phyloP scores from a whole-genome alignment of 768 basidiomycete species.

The Erythrobasidium yunnanense region DNA sequence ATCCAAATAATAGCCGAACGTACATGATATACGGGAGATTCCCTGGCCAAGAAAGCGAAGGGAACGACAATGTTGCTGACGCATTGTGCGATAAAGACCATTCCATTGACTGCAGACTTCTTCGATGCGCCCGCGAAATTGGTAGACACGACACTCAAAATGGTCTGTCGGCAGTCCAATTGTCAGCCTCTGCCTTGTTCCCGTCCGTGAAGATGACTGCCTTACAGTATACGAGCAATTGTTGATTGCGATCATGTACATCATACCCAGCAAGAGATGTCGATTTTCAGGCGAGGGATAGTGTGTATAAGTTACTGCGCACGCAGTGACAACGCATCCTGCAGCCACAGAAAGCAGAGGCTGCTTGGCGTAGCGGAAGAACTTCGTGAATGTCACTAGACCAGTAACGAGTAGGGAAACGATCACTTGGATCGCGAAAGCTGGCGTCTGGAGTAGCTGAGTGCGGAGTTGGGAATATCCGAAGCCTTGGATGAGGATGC shows the following conservation, averaged over 20 bases:
- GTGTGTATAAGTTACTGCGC: neutral
- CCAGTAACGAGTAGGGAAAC: neutral
- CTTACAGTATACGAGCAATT: neutral
- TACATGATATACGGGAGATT: neutral
- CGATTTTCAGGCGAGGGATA: neutral
- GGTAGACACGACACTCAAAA: neutral
- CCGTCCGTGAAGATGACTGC: neutral
- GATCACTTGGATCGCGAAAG: neutral
- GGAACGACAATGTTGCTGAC: neutral
- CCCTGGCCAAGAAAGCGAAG: neutral
- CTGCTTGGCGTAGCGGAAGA: slow-evolving; percentile 3
- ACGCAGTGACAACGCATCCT: neutral
- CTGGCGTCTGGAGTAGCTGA: neutral
- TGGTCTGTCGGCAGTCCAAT: neutral
- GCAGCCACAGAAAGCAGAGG: neutral
- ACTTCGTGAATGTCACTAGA: neutral
- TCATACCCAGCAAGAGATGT: neutral
- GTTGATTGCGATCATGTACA: slow-evolving; percentile 1
- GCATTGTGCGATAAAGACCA: neutral
- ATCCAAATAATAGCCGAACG: too few relatives aligned
- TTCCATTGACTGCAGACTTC: neutral
- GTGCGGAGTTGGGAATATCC: neutral
- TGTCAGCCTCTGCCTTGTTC: neutral
- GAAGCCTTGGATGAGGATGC: slow-evolving; percentile 5
- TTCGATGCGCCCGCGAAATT: slow-evolving; percentile 1